Evolutionary conservation across 495 filamentous ascomycete species (phyloP), one percentile per base, ranked within the genome.

Genomic region (Neurospora sp.): DNA sequence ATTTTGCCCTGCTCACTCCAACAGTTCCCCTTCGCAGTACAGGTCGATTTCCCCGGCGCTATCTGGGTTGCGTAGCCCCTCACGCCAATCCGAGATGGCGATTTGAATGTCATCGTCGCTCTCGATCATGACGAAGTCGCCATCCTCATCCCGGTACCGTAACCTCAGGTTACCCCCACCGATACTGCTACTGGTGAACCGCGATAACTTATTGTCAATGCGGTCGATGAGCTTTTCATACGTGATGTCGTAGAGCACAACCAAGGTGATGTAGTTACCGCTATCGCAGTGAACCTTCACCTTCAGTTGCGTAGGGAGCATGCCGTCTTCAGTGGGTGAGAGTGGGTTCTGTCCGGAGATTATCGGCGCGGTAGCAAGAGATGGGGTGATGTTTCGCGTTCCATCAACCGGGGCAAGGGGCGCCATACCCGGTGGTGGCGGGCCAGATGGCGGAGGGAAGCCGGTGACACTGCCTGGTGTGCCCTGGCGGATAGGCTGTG

Each of bases 101-200:
- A 93, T 91, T 76, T 94, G 92, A 31, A 99, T 95, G 73, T 97
- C 96, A 76, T 99, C 96, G 76, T 99, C 95, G 72, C 91, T 93
- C 78, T 95, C 90, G 75, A 99, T 98, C 20, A 90, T 95, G 62
- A 99, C 93, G 78, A 90, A 94, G 78, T 98, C 96, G 12, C 92
- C 92, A 75, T 97, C 93, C 73, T 97, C 95, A 79, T 99, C 96
- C 69, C 90, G 87, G 82, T 98, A 99, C 73, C 93, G 92, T 66
- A 99, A 82, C 80, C 92, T 91, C 74, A 96, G 87, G 70, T 90
- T 90, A 73, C 93, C 92, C 76, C 86, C 88, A 73, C 90, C 89
- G 77, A 97, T 94, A 18, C 92, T 93, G 75, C 91, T 90, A 76
- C 87, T 91, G 10, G 93, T 95, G 75, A 93, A 91, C 62, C 93